Base-by-base conservation (phyloP, 2,329 filamentous ascomycete species). In the Penicillium sp. region DNA sequence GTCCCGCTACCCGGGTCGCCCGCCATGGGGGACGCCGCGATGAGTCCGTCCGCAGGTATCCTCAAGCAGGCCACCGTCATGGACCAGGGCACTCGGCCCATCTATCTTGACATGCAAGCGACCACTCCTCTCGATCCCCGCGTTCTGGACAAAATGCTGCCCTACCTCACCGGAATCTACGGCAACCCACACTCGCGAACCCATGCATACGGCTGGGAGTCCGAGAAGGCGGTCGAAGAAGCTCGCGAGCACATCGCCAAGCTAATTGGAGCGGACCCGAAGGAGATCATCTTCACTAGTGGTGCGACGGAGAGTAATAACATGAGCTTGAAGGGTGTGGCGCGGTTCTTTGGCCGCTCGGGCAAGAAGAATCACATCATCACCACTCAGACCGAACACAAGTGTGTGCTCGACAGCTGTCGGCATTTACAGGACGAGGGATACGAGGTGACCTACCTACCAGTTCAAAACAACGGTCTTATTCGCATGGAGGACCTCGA, bases 331-430 rank as follows among this genome's bases (percentile, higher is more conserved):
- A 98, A 98, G 71, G 92, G 92, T 48, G 90, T 98, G 6, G 89
- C 92, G 13, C 78, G 90, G 47, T 98, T 98, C 70, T 95, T 95
- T 62, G 88, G 87, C 50, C 80, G 86, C 41, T 81, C 79, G 2
- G 89, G 88, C 55, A 95, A 95, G 79, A 96, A 96, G 80, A 95
- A 85, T 70, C 92, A 98, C 67, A 90, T 98, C 59, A 88, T 98
- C 65, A 98, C 92, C 15, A 87, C 81, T 26, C 92, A 96, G 70
- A 98, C 92, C 0, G 92, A 98, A 69, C 92, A 98, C 75, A 98
- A 98, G 72, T 98, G 92, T 67, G 92, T 98, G 11, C 75, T 98
- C 35, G 92, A 98, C 69, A 95, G 89, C 69, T 96, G 90, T 66
- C 77, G 92, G 48, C 89, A 96, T 77, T 72, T 98, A 50, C 89